Evolutionary conservation across 116 monocot species (phyloP).

Genomic region (Trichopus zeylanicus): DNA sequence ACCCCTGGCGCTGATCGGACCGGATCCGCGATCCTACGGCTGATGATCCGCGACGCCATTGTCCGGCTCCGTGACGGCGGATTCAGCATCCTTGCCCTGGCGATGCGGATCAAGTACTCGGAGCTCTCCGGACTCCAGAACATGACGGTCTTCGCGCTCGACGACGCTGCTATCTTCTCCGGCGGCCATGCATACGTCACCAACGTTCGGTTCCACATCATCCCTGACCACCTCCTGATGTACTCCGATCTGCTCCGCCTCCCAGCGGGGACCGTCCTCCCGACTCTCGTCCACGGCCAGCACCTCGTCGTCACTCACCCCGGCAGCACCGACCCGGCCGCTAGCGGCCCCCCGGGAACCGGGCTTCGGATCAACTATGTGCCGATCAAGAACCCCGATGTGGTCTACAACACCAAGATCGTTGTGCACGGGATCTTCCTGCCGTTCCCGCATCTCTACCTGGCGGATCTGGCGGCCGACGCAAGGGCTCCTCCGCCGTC

Average conservation of each 20-base stretch:
- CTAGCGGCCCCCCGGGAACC: background rate
- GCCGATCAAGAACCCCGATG: constrained; percentile 40
- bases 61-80: constrained; percentile 40
- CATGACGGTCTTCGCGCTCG: constrained; percentile 71
- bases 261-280: constrained; percentile 32
- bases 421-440: constrained; percentile 43
- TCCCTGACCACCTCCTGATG: constrained; percentile 36
- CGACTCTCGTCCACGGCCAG: constrained; percentile 47
- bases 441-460: constrained; percentile 53
- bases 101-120: constrained; percentile 51
- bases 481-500: too few relatives aligned
- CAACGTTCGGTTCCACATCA: constrained; percentile 49
- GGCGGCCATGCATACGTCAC: constrained; percentile 57
- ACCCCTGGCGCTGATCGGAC: background rate
- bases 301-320: constrained; percentile 37
- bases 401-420: constrained; percentile 41
- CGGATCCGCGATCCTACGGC: constrained; percentile 10
- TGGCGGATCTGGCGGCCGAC: constrained; percentile 20
- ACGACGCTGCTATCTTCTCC: constrained; percentile 53
- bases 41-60: constrained; percentile 58
- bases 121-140: constrained; percentile 42
- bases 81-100: constrained; percentile 62
- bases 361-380: constrained; percentile 48
- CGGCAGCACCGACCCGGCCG: background rate
- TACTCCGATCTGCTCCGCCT: constrained; percentile 31